A percentile compares a stretch with the other conserved stretches of the same genome.
phyloP scores from a whole-genome alignment of 441 rosid species.

The Gossypium lobatum region DNA sequence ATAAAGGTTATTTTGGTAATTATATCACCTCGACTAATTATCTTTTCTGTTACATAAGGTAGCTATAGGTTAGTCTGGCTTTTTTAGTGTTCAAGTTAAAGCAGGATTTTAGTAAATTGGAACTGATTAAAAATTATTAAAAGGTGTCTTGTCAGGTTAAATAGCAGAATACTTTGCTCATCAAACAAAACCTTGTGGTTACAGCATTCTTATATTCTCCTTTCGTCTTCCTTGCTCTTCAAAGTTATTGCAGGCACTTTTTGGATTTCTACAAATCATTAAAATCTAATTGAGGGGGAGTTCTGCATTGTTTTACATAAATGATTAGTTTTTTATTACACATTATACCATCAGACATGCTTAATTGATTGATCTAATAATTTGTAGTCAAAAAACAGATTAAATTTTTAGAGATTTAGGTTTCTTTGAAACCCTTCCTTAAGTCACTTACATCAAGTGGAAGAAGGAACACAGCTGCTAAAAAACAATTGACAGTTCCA shows the following conservation, averaged over 20 bases:
- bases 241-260: constrained; percentile 8
- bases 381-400: background rate
- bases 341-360: background rate
- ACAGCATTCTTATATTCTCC: background rate
- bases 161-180: background rate
- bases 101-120: constrained; percentile 2
- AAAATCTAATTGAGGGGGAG: background rate
- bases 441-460: background rate
- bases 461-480: background rate
- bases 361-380: background rate
- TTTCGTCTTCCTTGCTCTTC: background rate
- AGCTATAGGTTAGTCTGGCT: background rate
- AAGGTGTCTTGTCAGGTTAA: background rate
- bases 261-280: background rate
- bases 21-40: background rate
- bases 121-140: constrained; percentile 2
- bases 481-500: constrained; percentile 4
- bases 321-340: background rate
- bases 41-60: background rate
- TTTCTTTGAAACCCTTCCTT: background rate
- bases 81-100: background rate
- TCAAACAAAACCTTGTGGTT: background rate
- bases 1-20: background rate
- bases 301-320: background rate
- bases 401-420: background rate